Evolutionary conservation across 345 rosid genomes (phyloP).

Genomic region (Noccaea bulbosa): DNA sequence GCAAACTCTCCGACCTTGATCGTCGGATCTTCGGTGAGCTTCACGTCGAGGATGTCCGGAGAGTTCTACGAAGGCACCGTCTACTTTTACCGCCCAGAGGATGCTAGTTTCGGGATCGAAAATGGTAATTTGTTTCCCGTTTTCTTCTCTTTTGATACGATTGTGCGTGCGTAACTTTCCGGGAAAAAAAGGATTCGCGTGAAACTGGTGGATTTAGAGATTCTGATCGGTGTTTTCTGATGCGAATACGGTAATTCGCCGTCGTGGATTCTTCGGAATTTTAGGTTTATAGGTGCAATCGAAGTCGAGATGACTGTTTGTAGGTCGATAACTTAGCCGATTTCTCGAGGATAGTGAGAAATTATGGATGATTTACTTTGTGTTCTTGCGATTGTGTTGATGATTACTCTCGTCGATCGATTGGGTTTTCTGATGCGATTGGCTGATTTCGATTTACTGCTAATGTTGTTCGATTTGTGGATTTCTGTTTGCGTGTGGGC

Average conservation of each 20-base stretch:
- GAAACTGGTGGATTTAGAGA: background rate
- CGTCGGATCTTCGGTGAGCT: slow-evolving; percentile 24
- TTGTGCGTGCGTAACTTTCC: background rate
- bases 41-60: background rate
- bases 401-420: background rate
- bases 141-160: background rate
- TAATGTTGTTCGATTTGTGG: background rate
- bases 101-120: slow-evolving; percentile 15
- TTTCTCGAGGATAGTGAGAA: background rate
- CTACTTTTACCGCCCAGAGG: background rate
- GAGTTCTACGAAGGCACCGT: slow-evolving; percentile 1
- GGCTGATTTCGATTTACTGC: background rate
- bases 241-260: background rate
- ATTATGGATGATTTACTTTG: background rate
- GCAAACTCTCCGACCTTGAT: background rate
- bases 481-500: background rate
- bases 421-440: background rate
- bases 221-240: background rate
- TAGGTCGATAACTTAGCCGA: background rate
- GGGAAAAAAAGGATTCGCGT: too few relatives aligned
- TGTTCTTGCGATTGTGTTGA: slow-evolving; percentile 1
- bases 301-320: background rate
- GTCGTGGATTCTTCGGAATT: background rate
- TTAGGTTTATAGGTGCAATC: slow-evolving; percentile 3
- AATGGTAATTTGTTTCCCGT: background rate